Percentiles rank a stretch among this genome's conserved stretches.
Conservation (phyloP, 1,139 yeast genomes). For the Lodderomyces parapsilosis region DNA sequence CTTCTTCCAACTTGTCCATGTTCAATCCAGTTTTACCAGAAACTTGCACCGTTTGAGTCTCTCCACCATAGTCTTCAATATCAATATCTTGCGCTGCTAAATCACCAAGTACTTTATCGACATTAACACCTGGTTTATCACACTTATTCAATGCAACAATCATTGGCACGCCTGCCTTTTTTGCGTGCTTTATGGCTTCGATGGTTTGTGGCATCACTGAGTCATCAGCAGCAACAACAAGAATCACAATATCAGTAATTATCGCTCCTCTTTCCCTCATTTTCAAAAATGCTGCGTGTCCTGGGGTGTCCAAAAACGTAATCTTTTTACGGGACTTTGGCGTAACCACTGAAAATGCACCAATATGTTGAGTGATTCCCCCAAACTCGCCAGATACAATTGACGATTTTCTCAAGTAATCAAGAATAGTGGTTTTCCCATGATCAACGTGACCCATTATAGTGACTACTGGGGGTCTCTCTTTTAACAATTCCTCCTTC, state of each 20-base stretch:
- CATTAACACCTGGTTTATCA: constrained; percentile 74
- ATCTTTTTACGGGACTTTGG: constrained; percentile 72
- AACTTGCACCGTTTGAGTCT: constrained; percentile 83
- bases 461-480: constrained; percentile 91
- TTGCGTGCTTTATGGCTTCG: constrained; percentile 94
- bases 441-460: constrained; percentile 99
- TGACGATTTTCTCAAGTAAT: constrained; percentile 77
- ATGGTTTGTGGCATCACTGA: constrained; percentile 97
- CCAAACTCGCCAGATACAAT: constrained; percentile 88
- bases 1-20: constrained; percentile 88
- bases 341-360: constrained; percentile 87
- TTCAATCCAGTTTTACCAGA: constrained; percentile 83
- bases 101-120: constrained; percentile 74
- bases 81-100: constrained; percentile 76
- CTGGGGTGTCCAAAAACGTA: constrained; percentile 95
- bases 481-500: constrained; percentile 46
- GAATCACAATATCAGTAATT: constrained; percentile 85
- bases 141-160: constrained; percentile 93
- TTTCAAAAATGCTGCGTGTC: constrained; percentile 94
- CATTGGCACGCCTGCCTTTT: constrained; percentile 77
- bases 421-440: constrained; percentile 94
- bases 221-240: constrained; percentile 98
- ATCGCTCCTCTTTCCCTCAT: constrained; percentile 97
- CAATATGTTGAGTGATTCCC: constrained; percentile 97
- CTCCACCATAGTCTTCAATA: constrained; percentile 94